Percentiles rank a stretch among this genome's conserved stretches.
Evolutionary conservation across 2,329 filamentous ascomycete species (phyloP).

Genomic region (Cytospora schulzeri): DNA sequence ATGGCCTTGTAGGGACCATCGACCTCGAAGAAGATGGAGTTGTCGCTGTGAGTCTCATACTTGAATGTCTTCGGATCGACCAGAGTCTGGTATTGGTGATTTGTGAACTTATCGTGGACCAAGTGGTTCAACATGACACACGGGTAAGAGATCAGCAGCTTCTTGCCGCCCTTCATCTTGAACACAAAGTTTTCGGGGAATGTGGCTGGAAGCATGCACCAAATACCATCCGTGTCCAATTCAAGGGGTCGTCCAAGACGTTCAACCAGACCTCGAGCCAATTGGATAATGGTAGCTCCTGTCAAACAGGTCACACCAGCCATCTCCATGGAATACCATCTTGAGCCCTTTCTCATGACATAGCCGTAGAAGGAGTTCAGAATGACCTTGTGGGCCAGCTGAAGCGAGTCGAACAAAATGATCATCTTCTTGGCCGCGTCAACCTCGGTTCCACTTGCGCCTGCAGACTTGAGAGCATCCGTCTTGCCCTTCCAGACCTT

Average conservation of each 20-base stretch:
- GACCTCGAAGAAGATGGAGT: slow-evolving; percentile 99
- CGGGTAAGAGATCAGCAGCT: slow-evolving; percentile 92
- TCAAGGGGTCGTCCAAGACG: slow-evolving; percentile 90
- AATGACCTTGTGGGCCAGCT: slow-evolving; percentile 98
- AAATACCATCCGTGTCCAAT: slow-evolving; percentile 97
- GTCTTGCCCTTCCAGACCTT: slow-evolving; percentile 99
- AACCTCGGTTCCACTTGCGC: slow-evolving; percentile 74
- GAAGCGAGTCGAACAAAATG: slow-evolving; percentile 89
- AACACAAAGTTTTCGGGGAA: slow-evolving; percentile 97
- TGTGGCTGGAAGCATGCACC: slow-evolving; percentile 96
- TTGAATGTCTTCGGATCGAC: slow-evolving; percentile 77
- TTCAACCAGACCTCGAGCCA: slow-evolving; percentile 91
- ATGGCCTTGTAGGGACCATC: slow-evolving; percentile 97
- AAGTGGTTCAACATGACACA: slow-evolving; percentile 99
- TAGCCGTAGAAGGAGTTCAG: slow-evolving; percentile 99
- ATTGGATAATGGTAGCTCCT: slow-evolving; percentile 93
- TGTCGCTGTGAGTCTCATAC: slow-evolving; percentile 97
- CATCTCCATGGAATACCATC: slow-evolving; percentile 99
- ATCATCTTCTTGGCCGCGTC: slow-evolving; percentile 99
- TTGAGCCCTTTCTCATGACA: slow-evolving; percentile 97
- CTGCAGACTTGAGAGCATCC: slow-evolving; percentile 79
- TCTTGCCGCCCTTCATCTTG: slow-evolving; percentile 94
- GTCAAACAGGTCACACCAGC: slow-evolving; percentile 97
- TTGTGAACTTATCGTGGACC: slow-evolving; percentile 92
- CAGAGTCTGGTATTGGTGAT: slow-evolving; percentile 94